Evolutionary conservation across 148 eudicot species (phyloP).

Genomic region (Arbutus unedo): DNA sequence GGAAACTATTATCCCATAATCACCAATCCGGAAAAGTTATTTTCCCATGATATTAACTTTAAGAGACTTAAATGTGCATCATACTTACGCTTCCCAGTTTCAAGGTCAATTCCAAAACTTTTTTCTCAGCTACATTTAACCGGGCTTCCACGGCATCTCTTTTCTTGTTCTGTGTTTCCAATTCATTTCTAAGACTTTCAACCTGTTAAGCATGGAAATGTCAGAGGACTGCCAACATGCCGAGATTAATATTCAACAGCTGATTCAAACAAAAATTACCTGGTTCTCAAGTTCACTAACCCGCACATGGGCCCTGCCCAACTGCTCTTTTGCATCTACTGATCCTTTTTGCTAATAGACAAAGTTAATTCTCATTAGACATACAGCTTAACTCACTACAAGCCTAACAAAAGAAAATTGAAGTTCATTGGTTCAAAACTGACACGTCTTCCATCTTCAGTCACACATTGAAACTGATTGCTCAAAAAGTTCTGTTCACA

Average conservation of each 20-base stretch:
- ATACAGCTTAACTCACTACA: neutral
- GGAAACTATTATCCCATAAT: neutral
- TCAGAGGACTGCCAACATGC: neutral
- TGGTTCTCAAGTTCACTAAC: slow-evolving; percentile 55
- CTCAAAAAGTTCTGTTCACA: neutral
- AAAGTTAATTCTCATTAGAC: neutral
- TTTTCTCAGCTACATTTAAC: slow-evolving; percentile 46
- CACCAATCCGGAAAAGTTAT: neutral
- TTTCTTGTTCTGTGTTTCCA: slow-evolving; percentile 43
- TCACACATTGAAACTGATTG: neutral
- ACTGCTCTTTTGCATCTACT: slow-evolving; percentile 49
- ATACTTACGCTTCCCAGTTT: slow-evolving; percentile 53
- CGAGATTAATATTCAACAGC: neutral
- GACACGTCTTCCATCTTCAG: neutral
- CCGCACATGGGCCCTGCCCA: slow-evolving; percentile 43
- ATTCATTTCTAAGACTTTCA: slow-evolving; percentile 52
- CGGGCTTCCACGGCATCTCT: slow-evolving; percentile 47
- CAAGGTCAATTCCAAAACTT: slow-evolving; percentile 40
- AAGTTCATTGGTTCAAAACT: neutral
- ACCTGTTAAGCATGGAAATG: slow-evolving; percentile 35
- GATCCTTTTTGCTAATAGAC: slow-evolving; percentile 45
- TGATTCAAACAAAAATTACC: slow-evolving; percentile 30
- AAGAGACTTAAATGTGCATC: neutral
- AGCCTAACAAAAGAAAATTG: neutral
- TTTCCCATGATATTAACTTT: neutral